phyloP scores from a whole-genome alignment of 495 filamentous ascomycete species.

The Venustampulla echinocandica region DNA sequence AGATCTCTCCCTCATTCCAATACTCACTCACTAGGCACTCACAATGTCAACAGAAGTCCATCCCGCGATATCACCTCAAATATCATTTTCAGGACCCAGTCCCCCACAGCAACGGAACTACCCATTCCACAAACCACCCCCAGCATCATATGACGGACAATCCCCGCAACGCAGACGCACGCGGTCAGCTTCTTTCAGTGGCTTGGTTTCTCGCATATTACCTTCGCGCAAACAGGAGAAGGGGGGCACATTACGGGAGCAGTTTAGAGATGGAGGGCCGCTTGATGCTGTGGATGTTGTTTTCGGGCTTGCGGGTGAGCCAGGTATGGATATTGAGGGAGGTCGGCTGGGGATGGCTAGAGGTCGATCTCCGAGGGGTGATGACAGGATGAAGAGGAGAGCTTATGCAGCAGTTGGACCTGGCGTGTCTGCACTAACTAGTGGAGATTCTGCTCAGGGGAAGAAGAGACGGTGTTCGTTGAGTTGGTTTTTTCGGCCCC shows the following conservation, averaged over 20 bases:
- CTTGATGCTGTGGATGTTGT: conserved; percentile 7
- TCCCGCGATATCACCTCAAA: background rate
- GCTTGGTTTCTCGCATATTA: conserved; percentile 29
- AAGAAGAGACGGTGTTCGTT: background rate
- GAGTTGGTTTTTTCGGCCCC: background rate
- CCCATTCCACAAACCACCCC: background rate
- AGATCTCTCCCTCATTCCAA: too few relatives aligned
- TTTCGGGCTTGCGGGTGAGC: conserved; percentile 1
- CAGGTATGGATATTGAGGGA: background rate
- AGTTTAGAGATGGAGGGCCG: conserved; percentile 17
- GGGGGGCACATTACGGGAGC: conserved; percentile 29
- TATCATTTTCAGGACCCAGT: background rate
- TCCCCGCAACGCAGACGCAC: conserved; percentile 8
- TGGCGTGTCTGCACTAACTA: background rate
- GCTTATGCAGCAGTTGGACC: background rate
- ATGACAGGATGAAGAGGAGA: too few relatives aligned
- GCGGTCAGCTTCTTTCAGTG: conserved; percentile 25
- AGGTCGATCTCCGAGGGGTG: too few relatives aligned
- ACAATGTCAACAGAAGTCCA: background rate
- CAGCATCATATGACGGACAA: background rate
- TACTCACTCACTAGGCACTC: background rate
- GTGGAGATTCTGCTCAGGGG: background rate
- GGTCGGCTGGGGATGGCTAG: background rate
- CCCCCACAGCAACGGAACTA: background rate
- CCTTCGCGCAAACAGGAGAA: conserved; percentile 36